Evolutionary conservation across 148 eudicot species (phyloP).

Genomic region (Spergularia bocconei): DNA sequence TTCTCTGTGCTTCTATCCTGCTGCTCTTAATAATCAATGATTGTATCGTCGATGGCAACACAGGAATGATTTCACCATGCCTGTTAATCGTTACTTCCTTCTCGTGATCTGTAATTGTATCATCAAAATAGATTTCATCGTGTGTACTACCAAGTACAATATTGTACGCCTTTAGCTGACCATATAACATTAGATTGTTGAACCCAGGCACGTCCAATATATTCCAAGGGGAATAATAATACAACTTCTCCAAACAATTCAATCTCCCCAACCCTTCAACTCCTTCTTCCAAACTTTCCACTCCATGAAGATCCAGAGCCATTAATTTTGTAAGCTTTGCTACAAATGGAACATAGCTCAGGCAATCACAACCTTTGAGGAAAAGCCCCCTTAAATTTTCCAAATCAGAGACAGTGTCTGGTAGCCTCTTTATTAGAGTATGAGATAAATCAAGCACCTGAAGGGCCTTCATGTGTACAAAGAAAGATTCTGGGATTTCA

Average conservation of each 20-base stretch:
- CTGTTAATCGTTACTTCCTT: not conserved
- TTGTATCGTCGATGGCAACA: constrained; percentile 1
- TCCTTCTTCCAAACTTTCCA: not conserved
- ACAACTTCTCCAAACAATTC: not conserved
- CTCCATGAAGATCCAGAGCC: not conserved
- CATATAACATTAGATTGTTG: not conserved
- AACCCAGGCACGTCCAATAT: not conserved
- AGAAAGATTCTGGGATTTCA: constrained; percentile 19
- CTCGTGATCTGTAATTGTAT: no score
- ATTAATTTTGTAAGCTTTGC: constrained; percentile 18
- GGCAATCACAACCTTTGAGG: not conserved
- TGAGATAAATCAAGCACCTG: constrained; percentile 29
- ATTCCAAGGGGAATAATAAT: not conserved
- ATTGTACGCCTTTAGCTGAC: not conserved
- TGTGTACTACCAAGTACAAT: not conserved
- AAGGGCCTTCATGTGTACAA: constrained; percentile 23
- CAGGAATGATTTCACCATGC: not conserved
- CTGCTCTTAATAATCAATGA: not conserved
- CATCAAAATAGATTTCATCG: no score
- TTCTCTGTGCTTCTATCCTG: not conserved
- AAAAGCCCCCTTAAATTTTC: constrained; percentile 13
- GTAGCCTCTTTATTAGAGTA: constrained; percentile 21
- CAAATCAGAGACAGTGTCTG: constrained; percentile 20
- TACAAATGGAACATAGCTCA: constrained; percentile 9
- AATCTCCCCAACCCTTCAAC: constrained; percentile 9